Percentiles rank a stretch among this genome's conserved stretches.
These are phyloP conservation scores for Centrapalus pauciflorus DNA, from an alignment of 129 eudicot genomes.

Conservation along the genomic window DNA sequence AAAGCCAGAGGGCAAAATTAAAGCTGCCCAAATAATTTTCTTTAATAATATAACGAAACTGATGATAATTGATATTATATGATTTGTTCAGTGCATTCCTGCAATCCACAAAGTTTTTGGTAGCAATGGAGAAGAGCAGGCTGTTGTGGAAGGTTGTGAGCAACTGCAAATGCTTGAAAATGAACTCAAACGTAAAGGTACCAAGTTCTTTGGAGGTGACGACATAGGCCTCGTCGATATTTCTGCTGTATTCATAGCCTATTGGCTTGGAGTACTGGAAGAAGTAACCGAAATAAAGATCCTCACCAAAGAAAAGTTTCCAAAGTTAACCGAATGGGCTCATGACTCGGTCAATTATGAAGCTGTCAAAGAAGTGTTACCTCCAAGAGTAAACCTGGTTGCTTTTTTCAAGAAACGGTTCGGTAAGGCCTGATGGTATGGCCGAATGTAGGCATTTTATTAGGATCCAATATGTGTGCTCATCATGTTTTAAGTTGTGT, in stretches of 20 bases:
- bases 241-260: constrained; percentile 17
- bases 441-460: too few species aligned
- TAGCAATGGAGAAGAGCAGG: not conserved
- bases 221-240: constrained; percentile 26
- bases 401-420: not conserved
- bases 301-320: constrained; percentile 23
- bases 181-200: constrained; percentile 20
- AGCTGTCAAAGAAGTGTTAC: constrained; percentile 20
- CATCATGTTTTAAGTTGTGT: too few species aligned
- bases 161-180: constrained; percentile 23
- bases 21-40: too few species aligned
- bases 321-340: constrained; percentile 16
- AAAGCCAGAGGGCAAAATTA: too few species aligned
- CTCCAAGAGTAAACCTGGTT: constrained; percentile 17
- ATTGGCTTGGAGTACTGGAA: constrained; percentile 26
- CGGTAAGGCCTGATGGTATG: not conserved
- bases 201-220: constrained; percentile 34
- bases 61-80: too few species aligned
- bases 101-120: not conserved
- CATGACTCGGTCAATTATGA: constrained; percentile 7
- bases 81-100: constrained; percentile 12
- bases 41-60: too few species aligned
- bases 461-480: too few species aligned
- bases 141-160: constrained; percentile 18
- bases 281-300: constrained; percentile 6